Percentiles rank a stretch among this genome's conserved stretches.
Evolutionary conservation across 495 filamentous ascomycete genomes (phyloP).

Genomic region (Penicillium samsonianum): DNA sequence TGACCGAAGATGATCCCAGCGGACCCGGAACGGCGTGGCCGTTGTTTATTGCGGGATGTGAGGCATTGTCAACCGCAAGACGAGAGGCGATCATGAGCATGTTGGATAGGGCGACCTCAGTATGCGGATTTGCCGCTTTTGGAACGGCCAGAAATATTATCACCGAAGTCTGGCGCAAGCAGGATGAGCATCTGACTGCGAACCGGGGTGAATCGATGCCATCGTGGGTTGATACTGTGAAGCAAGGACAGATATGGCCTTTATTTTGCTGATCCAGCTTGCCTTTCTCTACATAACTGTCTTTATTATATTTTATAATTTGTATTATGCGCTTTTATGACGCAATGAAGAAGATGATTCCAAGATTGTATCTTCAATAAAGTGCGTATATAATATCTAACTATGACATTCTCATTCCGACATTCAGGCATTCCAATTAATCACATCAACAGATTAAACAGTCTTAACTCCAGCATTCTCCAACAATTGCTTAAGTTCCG

Average conservation of each 20-base stretch:
- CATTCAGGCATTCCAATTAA: conserved; percentile 3
- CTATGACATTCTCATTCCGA: background rate
- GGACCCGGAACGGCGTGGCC: conserved; percentile 39
- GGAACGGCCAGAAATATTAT: conserved; percentile 29
- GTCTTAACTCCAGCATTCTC: conserved; percentile 36
- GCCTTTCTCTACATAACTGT: background rate
- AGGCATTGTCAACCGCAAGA: conserved; percentile 27
- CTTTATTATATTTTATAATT: background rate
- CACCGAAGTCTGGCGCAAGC: conserved; percentile 30
- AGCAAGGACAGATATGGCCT: conserved; percentile 33
- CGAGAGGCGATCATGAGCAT: conserved; percentile 25
- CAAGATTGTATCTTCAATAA: background rate
- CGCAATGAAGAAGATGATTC: background rate
- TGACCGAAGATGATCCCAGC: conserved; percentile 16
- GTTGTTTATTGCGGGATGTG: conserved; percentile 38
- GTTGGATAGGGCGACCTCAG: conserved; percentile 28
- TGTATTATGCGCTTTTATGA: background rate
- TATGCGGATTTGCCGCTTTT: conserved; percentile 29
- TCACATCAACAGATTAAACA: conserved; percentile 18
- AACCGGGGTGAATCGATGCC: conserved; percentile 29
- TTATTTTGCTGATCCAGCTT: conserved; percentile 27
- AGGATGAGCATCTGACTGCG: conserved; percentile 31
- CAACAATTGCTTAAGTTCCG: conserved; percentile 33
- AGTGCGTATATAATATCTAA: no score
- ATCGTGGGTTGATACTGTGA: conserved; percentile 33